Evolutionary conservation across 495 filamentous ascomycete species (phyloP).

Genomic region (Aspergillus campestris): DNA sequence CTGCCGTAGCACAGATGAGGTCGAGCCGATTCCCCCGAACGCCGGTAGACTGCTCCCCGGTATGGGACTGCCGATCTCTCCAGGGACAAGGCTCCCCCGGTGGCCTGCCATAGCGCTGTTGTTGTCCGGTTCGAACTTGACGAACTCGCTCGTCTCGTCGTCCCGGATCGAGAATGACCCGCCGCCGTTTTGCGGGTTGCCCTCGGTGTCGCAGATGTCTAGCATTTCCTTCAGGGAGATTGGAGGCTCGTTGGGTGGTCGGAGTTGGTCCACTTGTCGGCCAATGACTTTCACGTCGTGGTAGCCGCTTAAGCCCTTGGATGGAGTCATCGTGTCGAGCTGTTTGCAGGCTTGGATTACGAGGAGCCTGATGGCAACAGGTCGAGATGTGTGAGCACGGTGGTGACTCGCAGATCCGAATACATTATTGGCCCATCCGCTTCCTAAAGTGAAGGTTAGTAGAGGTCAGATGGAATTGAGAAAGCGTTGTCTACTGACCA

Average conservation of each 20-base stretch:
- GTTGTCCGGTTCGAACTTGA: slow-evolving; percentile 54
- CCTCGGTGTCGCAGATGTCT: slow-evolving; percentile 88
- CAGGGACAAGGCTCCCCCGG: slow-evolving; percentile 36
- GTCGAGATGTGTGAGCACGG: slow-evolving; percentile 42
- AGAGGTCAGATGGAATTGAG: neutral
- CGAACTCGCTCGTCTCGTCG: slow-evolving; percentile 41
- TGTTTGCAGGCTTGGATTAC: slow-evolving; percentile 54
- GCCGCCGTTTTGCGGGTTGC: slow-evolving; percentile 78
- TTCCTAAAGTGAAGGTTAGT: slow-evolving; percentile 26
- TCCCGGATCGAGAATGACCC: slow-evolving; percentile 64
- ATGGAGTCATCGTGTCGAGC: slow-evolving; percentile 33
- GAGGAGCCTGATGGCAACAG: slow-evolving; percentile 48
- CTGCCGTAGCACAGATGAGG: slow-evolving; percentile 31
- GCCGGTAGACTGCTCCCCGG: slow-evolving; percentile 34
- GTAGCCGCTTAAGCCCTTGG: slow-evolving; percentile 41
- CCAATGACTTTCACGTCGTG: slow-evolving; percentile 59
- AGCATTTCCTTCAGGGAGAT: slow-evolving; percentile 66
- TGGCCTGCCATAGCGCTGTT: slow-evolving; percentile 32
- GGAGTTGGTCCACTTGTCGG: slow-evolving; percentile 54
- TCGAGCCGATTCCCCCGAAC: slow-evolving; percentile 31
- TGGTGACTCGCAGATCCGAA: slow-evolving; percentile 40
- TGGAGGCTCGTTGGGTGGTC: slow-evolving; percentile 44
- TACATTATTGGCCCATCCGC: slow-evolving; percentile 43
- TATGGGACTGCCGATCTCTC: slow-evolving; percentile 45
- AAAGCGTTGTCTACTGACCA: slow-evolving; percentile 20